Evolutionary conservation across 2,329 filamentous ascomycete species (phyloP), one percentile per base, ranked within the genome.

Genomic region (Aspergillus hortae): DNA sequence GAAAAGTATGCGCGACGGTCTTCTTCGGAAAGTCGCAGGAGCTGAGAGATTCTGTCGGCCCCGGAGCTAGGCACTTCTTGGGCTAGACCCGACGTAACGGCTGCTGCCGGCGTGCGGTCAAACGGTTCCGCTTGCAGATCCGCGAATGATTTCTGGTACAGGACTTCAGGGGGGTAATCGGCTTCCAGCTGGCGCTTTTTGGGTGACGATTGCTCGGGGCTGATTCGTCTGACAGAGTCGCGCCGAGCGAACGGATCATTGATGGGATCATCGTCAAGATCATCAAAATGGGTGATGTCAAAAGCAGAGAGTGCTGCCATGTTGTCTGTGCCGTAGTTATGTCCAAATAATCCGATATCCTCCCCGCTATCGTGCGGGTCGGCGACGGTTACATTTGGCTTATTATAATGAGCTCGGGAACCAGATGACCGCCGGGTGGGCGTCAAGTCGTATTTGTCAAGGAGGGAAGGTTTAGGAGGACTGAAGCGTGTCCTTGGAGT

Each of bases 61-160:
- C 55, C 62, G 43, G 45, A 60, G 49, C 30, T 58, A 48, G 52
- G 57, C n/a, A 61, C 40, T 44, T 57, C 50, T 50, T 58, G 52
- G 25, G 61, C 58, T 45, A 63, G 51, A 47, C 52, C 56, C 5
- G 60, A 58, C n/a, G 60, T 54, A 11, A 64, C 60, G 14, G 61
- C 54, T 10, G 63, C 61, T 10, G 73, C 55, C 12, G 65, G 75
- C 15, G 69, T 68, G 25, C 65, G 66, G 46, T 81, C 77, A 57
- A 82, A 82, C 4, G 72, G 66, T 55, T 82, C 77, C 3, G 69
- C 67, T 54, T 75, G 74, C 3, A 83, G 71, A n/a, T 77, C 68
- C 0, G 71, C 60, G 52, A 79, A 81, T 1, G 66, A 65, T 67
- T 80, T 80, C 12, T 67, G 63, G 33, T 69, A 68, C 1, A 83